These are phyloP conservation scores for Sclerotinia subarctica DNA, from an alignment of 2,329 filamentous ascomycete species.

Conservation along the genomic window DNA sequence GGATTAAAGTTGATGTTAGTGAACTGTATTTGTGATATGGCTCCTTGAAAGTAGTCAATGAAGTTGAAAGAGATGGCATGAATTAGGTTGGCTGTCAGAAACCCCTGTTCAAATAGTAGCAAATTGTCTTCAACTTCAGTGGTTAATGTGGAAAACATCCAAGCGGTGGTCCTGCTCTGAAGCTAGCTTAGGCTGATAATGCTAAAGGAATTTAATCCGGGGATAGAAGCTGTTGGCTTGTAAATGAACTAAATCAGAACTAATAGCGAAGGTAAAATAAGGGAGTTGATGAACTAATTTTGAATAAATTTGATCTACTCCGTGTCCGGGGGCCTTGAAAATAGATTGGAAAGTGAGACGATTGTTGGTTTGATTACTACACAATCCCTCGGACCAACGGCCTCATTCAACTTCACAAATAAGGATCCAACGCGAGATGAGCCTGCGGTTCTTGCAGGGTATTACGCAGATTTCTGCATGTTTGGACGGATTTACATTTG, in stretches of 20 bases:
- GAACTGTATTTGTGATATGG: not conserved
- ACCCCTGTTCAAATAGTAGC: not conserved
- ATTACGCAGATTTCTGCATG: not conserved
- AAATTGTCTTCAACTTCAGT: slow-evolving; percentile 7
- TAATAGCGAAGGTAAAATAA: not conserved
- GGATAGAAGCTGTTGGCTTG: not conserved
- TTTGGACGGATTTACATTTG: not conserved
- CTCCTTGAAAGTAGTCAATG: not conserved
- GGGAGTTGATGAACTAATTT: not conserved
- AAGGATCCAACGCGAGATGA: slow-evolving; percentile 10
- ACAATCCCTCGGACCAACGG: not conserved
- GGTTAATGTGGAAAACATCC: not conserved
- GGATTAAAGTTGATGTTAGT: not conserved
- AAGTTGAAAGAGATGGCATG: not conserved
- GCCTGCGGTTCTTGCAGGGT: not conserved
- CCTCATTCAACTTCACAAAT: not conserved
- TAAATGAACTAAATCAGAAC: not conserved
- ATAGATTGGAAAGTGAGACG: not conserved
- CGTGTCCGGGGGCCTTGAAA: not conserved
- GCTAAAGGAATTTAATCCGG: slow-evolving; percentile 6
- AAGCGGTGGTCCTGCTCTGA: not conserved
- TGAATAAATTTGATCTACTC: not conserved
- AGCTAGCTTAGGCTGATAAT: not conserved
- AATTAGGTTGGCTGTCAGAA: not conserved
- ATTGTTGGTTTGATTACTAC: slow-evolving; percentile 8